Evolutionary conservation across 2,329 filamentous ascomycete species (phyloP), one percentile per base, ranked within the genome.

Genomic region (Tolypocladium paradoxum): DNA sequence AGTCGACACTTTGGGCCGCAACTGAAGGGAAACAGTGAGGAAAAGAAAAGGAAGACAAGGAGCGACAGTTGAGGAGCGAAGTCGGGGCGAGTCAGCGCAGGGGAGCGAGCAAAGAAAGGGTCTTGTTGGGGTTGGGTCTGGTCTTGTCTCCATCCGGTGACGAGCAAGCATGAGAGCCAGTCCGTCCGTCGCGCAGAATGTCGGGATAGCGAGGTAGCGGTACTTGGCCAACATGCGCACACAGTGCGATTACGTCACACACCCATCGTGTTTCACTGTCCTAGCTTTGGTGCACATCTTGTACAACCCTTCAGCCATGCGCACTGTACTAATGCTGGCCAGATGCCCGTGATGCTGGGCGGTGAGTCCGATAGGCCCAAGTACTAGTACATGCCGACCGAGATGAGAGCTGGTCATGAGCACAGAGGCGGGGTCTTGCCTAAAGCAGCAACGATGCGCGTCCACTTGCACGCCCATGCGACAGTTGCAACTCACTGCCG

Each of bases 331-430:
- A n/a, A n/a, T n/a, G n/a, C 29, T 8, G 29, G 29, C 29, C 29
- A 6, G 31, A 20, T 33, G 43, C 43, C 14, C 27, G n/a, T 6
- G 27, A 18, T 20, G 16, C 4, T 20, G 52, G 52, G 38, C 53
- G 52, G 54, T 56, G 54, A 52, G 50, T 29, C 27, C 43, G 38
- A 53, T 31, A 43, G 31, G 49, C 33, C 5, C 46, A 52, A 43
- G 54, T 56, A 56, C 36, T 38, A 20, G 37, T 54, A 56, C 54
- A 16, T 38, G 24, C n/a, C 16, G 22, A 27, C 31, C 27, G 35
- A 47, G 22, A 33, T 52, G 45, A 24, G 40, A 9, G 22, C 8
- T 16, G 50, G 55, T 56, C 55, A 56, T 56, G 55, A 50, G 50
- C 53, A 14, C 34, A 37, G 33, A 46, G 48, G 50, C 33, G 55